Conservation (phyloP, 2,329 filamentous ascomycete genomes). For the Colletotrichum gigasporum region DNA sequence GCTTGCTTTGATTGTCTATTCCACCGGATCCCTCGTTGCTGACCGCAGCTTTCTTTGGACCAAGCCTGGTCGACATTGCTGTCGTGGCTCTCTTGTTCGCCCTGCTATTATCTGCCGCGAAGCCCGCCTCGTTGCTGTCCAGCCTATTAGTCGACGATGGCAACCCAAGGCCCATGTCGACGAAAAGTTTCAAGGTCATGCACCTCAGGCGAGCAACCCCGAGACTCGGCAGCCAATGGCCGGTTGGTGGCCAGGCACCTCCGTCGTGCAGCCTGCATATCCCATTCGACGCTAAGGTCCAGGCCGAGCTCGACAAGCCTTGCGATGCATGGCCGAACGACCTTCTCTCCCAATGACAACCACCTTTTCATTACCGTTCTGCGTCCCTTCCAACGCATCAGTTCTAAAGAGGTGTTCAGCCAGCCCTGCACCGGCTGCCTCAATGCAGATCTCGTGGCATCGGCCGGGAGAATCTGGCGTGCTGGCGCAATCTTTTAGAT, state of each 20-base stretch:
- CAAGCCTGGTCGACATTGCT: neutral
- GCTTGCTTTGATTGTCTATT: neutral
- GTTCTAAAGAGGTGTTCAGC: neutral
- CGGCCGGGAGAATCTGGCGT: neutral
- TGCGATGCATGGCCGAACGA: conserved; percentile 2
- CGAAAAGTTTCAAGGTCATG: conserved; percentile 4
- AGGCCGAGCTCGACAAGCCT: conserved; percentile 22
- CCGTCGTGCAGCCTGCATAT: conserved; percentile 25
- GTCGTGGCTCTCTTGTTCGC: neutral
- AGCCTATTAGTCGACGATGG: neutral
- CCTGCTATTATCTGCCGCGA: neutral
- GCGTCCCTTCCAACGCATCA: neutral
- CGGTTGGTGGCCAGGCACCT: conserved; percentile 21
- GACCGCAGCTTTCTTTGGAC: neutral
- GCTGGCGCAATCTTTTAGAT: conserved; percentile 7
- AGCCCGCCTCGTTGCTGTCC: neutral
- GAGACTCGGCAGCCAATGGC: conserved; percentile 21
- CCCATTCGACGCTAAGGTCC: conserved; percentile 16
- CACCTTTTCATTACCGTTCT: neutral
- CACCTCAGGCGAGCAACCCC: conserved; percentile 28
- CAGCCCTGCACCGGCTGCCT: conserved; percentile 6
- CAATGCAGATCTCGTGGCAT: neutral
- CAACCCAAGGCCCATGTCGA: neutral
- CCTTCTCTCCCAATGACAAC: conserved; percentile 15
- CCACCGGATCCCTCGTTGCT: neutral